phyloP scores from a whole-genome alignment of 768 basidiomycete genomes.

The Sutorius australiensis region DNA sequence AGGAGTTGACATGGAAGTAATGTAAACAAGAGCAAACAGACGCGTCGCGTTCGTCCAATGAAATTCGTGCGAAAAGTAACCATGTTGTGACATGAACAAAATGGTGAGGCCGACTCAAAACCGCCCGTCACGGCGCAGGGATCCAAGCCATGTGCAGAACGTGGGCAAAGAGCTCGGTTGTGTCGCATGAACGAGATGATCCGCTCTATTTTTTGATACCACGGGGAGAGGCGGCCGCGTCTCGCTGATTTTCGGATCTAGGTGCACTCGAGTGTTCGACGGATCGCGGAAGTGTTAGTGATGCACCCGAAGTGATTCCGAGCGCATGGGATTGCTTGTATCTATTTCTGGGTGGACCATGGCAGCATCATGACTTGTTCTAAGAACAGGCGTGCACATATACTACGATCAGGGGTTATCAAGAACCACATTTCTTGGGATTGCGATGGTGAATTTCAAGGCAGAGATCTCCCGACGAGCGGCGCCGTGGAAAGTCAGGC shows the following conservation, averaged over 20 bases:
- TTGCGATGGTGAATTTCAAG: not conserved
- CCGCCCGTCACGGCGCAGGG: not conserved
- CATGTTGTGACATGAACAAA: not conserved
- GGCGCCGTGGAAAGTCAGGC: not conserved
- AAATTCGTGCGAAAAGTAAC: not conserved
- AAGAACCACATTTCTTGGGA: not conserved
- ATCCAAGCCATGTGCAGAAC: not conserved
- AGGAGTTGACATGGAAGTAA: not conserved
- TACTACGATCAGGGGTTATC: not conserved
- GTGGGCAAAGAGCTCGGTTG: too few species aligned
- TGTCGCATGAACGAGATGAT: not conserved
- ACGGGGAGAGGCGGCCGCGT: not conserved
- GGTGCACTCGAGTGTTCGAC: not conserved
- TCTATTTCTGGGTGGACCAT: not conserved
- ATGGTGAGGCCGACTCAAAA: too few species aligned
- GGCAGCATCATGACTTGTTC: not conserved
- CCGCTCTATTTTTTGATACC: not conserved
- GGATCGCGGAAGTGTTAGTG: not conserved
- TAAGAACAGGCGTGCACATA: not conserved
- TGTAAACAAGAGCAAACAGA: conserved; percentile 29
- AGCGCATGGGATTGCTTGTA: not conserved
- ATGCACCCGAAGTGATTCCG: not conserved
- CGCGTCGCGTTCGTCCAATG: conserved; percentile 30
- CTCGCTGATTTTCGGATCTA: not conserved
- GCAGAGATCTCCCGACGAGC: not conserved